Base-by-base conservation (phyloP, 2,329 filamentous ascomycete genomes). In the Sporothrix pseudoabietina region DNA sequence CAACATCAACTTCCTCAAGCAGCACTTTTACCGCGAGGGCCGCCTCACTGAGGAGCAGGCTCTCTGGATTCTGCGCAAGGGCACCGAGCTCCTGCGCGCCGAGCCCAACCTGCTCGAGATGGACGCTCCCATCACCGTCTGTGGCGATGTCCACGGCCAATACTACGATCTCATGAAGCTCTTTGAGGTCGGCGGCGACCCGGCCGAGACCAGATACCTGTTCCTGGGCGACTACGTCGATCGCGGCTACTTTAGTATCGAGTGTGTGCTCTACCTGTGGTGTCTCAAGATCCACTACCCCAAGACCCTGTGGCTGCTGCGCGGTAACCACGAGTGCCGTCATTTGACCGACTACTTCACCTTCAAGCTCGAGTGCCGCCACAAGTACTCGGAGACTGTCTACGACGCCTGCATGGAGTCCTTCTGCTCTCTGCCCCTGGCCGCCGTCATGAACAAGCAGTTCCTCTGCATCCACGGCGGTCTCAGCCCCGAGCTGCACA, bases 151-250 rank as follows among this genome's bases (percentile, higher is more conserved):
- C 72, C 96, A 99, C 83, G 96, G 96, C 77, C 96, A 99, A 84
- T 99, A 98, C 85, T 99, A 97, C 82, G 96, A 99, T 82, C 84
- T 99, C 80, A 99, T 99, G 96, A 99, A 99, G 87, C 88, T 99
- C 47, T 99, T 99, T 80, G 96, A 99, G 83, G 96, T 99, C 70
- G 96, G 96, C 77, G 96, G 96, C 76, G 96, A 99, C 82, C 96
- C 96, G 55, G 90, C 95, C 71, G 96, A 99, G 84, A 99, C 96
- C 41, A 87, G 96, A 80, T 99, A 99, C 83, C 89, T 99, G 74
- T 99, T 99, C 84, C 86, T 99, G 76, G 96, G 96, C 75, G 96
- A 99, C 83, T 99, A 99, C 81, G 96, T 99, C 77, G 96, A 99
- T 82, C 89, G 96, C 82, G 96, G 96, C 71, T 99, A 99, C 84